A percentile compares a stretch with the other conserved stretches of the same genome.
Conservation (phyloP, 352 stramenopile genomes). For the Chrysophaeum taylorii region DNA sequence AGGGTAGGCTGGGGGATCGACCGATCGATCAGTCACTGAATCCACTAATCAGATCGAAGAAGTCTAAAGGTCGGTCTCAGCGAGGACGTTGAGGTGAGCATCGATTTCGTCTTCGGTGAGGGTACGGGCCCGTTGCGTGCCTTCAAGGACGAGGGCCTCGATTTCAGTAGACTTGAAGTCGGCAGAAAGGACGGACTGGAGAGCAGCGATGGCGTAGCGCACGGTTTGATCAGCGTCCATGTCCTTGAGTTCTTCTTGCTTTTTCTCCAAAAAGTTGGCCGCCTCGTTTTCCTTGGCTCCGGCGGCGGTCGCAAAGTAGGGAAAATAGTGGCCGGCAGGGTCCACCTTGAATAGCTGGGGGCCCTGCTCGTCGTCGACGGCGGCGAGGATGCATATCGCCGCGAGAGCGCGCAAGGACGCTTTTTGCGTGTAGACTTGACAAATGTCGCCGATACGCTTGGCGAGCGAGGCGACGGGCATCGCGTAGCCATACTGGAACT, state of each 20-base stretch:
- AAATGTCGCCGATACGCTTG: constrained; percentile 92
- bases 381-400: constrained; percentile 86
- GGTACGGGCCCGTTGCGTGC: constrained; percentile 63
- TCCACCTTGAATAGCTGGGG: constrained; percentile 96
- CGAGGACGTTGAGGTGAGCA: constrained; percentile 91
- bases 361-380: constrained; percentile 93
- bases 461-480: constrained; percentile 85
- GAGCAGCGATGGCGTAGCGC: constrained; percentile 83
- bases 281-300: constrained; percentile 95
- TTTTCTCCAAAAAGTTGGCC: constrained; percentile 98
- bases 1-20: too few species aligned
- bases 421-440: constrained; percentile 86
- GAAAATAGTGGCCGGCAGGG: constrained; percentile 92
- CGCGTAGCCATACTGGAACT: constrained; percentile 87
- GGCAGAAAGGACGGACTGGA: constrained; percentile 89
- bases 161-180: constrained; percentile 96
- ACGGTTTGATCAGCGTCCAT: constrained; percentile 75
- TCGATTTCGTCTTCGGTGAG: constrained; percentile 94
- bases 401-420: constrained; percentile 86
- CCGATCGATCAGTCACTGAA: too few species aligned
- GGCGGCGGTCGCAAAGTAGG: constrained; percentile 71
- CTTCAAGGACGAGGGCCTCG: constrained; percentile 55
- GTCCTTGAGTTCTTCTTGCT: constrained; percentile 59
- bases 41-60: too few species aligned
- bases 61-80: constrained; percentile 76